Conservation (phyloP, 768 basidiomycete species). For the Tylopilus plumbeoviolaceoides region DNA sequence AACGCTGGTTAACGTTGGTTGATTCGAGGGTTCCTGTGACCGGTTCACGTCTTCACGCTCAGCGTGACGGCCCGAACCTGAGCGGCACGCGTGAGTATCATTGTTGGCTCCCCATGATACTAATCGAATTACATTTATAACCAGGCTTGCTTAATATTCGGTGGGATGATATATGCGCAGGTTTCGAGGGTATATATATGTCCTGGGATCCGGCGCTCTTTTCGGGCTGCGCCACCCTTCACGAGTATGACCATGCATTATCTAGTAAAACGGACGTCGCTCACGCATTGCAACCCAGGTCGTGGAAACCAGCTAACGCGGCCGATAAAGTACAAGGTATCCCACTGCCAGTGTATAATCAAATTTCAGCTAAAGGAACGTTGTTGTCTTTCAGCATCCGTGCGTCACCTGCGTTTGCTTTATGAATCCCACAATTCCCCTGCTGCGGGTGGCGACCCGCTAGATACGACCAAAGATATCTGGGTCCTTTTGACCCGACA, state of each 20-base stretch:
- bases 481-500: constrained; percentile 86
- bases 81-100: constrained; percentile 16
- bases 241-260: constrained; percentile 47
- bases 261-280: not conserved
- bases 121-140: not conserved
- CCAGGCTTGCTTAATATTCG: constrained; percentile 54
- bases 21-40: constrained; percentile 60
- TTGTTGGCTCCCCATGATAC: not conserved
- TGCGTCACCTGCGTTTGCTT: constrained; percentile 39
- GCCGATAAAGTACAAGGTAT: constrained; percentile 29
- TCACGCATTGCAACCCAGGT: constrained; percentile 17
- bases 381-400: constrained; percentile 29
- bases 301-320: constrained; percentile 45
- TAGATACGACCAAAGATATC: constrained; percentile 43
- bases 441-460: not conserved
- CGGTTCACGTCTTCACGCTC: not conserved
- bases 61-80: constrained; percentile 22
- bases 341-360: constrained; percentile 19
- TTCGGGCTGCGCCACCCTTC: constrained; percentile 45
- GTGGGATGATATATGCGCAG: constrained; percentile 71
- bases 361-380: not conserved
- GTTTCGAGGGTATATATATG: constrained; percentile 77
- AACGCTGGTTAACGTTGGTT: constrained; percentile 58
- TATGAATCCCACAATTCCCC: constrained; percentile 23
- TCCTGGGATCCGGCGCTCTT: constrained; percentile 83